A percentile compares a stretch with the other conserved stretches of the same genome.
Conservation (phyloP, 345 rosid species). For the Psidium guajava region DNA sequence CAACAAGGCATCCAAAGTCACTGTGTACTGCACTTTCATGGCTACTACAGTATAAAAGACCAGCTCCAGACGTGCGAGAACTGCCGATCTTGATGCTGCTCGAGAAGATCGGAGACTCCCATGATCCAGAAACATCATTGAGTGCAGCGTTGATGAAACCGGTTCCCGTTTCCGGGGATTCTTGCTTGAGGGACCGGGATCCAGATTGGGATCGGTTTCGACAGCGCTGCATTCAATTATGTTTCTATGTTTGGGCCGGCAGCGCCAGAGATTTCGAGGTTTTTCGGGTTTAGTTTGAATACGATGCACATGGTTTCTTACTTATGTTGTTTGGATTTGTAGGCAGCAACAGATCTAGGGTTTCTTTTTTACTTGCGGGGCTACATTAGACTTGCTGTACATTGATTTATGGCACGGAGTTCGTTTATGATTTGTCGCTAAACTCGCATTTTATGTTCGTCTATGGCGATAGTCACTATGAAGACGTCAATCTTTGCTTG, state of each 20-base stretch:
- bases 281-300: neutral
- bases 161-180: neutral
- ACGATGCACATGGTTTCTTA: no score
- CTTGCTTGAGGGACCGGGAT: neutral
- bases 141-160: constrained; percentile 59
- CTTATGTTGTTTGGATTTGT: neutral
- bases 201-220: neutral
- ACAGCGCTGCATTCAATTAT: constrained; percentile 19
- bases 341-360: neutral
- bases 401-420: neutral
- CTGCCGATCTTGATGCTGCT: neutral
- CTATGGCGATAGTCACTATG: neutral
- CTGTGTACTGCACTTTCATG: neutral
- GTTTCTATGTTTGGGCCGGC: constrained; percentile 7
- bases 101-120: neutral
- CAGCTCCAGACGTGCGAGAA: neutral
- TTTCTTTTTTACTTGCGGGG: neutral
- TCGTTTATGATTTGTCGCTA: neutral
- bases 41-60: neutral
- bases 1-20: neutral
- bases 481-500: neutral
- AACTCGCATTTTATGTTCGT: neutral
- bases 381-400: neutral
- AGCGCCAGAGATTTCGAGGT: neutral
- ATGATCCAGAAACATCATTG: neutral